These are phyloP conservation scores for Metschnikowia anglica DNA, from an alignment of 805 yeast genomes.

Conservation along the genomic window DNA sequence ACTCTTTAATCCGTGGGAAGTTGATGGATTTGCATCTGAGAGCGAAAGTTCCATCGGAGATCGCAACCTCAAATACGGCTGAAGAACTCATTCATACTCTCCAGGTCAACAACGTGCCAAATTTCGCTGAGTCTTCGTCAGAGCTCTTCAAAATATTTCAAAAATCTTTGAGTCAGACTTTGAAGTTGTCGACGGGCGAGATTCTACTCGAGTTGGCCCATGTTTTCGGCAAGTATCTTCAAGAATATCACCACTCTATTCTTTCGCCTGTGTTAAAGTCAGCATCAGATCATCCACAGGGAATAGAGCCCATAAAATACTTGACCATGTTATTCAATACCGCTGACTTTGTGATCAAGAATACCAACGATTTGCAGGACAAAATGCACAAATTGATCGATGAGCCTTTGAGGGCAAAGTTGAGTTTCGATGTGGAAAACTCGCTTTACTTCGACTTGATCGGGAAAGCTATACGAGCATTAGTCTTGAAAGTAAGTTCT, in stretches of 20 bases:
- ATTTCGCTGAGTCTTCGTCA: slow-evolving; percentile 82
- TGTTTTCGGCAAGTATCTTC: slow-evolving; percentile 65
- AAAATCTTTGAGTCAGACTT: slow-evolving; percentile 50
- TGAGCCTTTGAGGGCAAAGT: slow-evolving; percentile 34
- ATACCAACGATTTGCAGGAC: slow-evolving; percentile 74
- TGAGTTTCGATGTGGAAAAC: slow-evolving; percentile 57
- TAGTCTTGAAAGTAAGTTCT: slow-evolving; percentile 56
- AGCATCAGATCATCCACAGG: slow-evolving; percentile 26
- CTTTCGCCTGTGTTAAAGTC: slow-evolving; percentile 32
- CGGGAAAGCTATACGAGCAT: slow-evolving; percentile 52
- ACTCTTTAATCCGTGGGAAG: slow-evolving; percentile 57
- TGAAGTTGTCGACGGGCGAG: slow-evolving; percentile 19
- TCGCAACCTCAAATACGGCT: slow-evolving; percentile 3
- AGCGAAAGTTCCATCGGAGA: slow-evolving; percentile 49
- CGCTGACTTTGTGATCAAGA: slow-evolving; percentile 82
- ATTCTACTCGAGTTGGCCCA: slow-evolving; percentile 38
- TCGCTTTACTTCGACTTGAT: slow-evolving; percentile 58
- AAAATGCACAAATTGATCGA: slow-evolving; percentile 45
- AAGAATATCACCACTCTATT: slow-evolving; percentile 39
- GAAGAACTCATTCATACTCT: slow-evolving; percentile 32
- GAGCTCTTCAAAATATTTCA: slow-evolving; percentile 81
- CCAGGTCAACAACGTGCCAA: slow-evolving; percentile 50
- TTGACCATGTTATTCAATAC: slow-evolving; percentile 78
- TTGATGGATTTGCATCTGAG: slow-evolving; percentile 63
- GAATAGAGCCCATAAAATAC: slow-evolving; percentile 62